Evolutionary conservation across 2,329 filamentous ascomycete species (phyloP).

Genomic region (Xylaria sp.): DNA sequence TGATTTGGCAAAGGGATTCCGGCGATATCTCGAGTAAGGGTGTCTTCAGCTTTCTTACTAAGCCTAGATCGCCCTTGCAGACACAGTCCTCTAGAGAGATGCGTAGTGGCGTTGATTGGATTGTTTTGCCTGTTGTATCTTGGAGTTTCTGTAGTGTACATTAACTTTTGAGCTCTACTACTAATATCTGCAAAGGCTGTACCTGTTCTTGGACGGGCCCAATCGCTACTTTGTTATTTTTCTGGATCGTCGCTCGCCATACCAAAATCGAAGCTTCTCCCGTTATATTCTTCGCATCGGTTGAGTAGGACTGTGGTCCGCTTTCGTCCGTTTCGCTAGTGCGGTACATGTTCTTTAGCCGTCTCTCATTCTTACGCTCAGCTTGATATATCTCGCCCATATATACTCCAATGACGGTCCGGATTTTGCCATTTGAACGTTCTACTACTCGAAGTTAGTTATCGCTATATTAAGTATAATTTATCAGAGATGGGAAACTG

Average conservation of each 20-base stretch:
- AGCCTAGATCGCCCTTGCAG: background rate
- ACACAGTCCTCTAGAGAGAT: conserved; percentile 14
- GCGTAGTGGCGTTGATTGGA: background rate
- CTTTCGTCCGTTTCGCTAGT: conserved; percentile 3
- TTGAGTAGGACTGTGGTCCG: background rate
- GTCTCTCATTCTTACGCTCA: conserved; percentile 10
- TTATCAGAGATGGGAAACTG: background rate
- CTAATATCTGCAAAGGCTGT: background rate
- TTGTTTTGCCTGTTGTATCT: background rate
- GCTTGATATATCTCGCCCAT: background rate
- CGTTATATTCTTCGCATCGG: conserved; percentile 13
- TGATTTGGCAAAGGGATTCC: background rate
- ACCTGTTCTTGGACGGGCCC: conserved; percentile 4
- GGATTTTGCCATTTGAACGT: conserved; percentile 1
- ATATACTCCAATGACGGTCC: conserved; percentile 12
- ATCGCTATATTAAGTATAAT: background rate
- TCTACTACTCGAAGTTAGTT: conserved; percentile 2
- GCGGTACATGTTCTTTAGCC: conserved; percentile 5
- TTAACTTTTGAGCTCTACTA: background rate
- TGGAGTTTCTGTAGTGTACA: conserved; percentile 3
- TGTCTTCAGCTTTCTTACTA: background rate
- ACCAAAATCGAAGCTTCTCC: conserved; percentile 17
- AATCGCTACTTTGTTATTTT: background rate
- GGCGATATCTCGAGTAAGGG: conserved; percentile 11
- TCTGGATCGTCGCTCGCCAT: background rate